Percentiles rank a stretch among this genome's conserved stretches.
Evolutionary conservation across 2,329 filamentous ascomycete species (phyloP).

Genomic region (Penicillium sp.): DNA sequence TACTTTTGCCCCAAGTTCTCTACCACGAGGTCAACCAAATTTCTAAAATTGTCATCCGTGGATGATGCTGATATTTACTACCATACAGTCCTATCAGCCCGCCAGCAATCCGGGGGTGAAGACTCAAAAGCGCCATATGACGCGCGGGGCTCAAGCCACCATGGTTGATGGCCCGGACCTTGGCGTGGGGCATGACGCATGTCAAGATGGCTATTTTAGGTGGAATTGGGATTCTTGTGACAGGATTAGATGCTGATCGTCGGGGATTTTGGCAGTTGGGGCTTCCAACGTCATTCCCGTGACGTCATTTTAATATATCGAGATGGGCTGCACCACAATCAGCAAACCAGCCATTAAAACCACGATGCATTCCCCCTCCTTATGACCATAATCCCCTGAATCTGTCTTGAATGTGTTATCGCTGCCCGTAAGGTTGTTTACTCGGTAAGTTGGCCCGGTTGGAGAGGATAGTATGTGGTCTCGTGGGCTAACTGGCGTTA

Average conservation of each 20-base stretch:
- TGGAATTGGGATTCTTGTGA: conserved; percentile 10
- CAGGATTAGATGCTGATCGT: conserved; percentile 18
- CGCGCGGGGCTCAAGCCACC: conserved; percentile 31
- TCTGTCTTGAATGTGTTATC: background rate
- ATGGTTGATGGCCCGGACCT: conserved; percentile 9
- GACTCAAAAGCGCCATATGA: conserved; percentile 21
- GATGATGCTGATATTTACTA: background rate
- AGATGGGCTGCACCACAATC: background rate
- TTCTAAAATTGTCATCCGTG: background rate
- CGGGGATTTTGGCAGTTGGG: conserved; percentile 13
- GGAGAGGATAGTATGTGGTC: background rate
- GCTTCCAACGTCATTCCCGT: conserved; percentile 29
- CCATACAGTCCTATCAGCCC: background rate
- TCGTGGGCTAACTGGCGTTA: background rate
- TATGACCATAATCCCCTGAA: background rate
- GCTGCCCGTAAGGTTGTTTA: background rate
- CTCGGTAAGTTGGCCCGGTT: conserved; percentile 1
- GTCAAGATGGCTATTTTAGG: conserved; percentile 17
- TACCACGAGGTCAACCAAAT: background rate
- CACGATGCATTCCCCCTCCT: background rate
- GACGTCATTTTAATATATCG: conserved; percentile 24
- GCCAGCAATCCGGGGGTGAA: background rate
- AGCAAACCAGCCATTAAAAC: conserved; percentile 2
- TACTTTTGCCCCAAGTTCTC: background rate
- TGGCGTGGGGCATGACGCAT: conserved; percentile 32